Conservation (phyloP, 352 stramenopile genomes). For the Plasmopara muralis region DNA sequence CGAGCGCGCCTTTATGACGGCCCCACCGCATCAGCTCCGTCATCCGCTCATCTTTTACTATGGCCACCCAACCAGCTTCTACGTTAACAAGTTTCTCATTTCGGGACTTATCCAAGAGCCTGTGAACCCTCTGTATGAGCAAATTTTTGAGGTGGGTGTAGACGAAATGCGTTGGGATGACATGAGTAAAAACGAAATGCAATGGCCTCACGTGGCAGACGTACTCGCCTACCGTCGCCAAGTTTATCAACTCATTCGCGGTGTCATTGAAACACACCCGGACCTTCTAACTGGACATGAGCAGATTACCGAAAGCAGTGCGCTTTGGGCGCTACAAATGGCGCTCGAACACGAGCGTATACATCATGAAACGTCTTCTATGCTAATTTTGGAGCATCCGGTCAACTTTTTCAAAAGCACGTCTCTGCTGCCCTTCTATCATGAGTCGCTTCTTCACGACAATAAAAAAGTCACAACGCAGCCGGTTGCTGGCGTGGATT, state of each 20-base stretch:
- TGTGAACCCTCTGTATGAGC: conserved; percentile 92
- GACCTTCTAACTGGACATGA: conserved; percentile 68
- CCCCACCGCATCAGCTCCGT: conserved; percentile 89
- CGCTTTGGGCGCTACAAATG: conserved; percentile 94
- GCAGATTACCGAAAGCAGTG: conserved; percentile 74
- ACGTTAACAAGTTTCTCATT: conserved; percentile 96
- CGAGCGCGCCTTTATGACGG: conserved; percentile 85
- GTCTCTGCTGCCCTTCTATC: conserved; percentile 78
- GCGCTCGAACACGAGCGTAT: conserved; percentile 96
- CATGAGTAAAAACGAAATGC: conserved; percentile 95
- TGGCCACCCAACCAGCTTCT: conserved; percentile 93
- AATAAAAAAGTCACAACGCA: conserved; percentile 34
- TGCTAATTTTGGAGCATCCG: conserved; percentile 91
- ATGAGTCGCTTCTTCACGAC: conserved; percentile 32
- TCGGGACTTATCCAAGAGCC: conserved; percentile 82
- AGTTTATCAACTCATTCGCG: conserved; percentile 86
- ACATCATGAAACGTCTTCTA: conserved; percentile 95
- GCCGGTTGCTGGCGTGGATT: conserved; percentile 79
- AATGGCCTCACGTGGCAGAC: conserved; percentile 88
- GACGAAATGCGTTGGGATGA: conserved; percentile 99
- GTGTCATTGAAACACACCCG: conserved; percentile 85
- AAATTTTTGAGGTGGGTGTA: conserved; percentile 95
- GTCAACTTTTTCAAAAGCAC: conserved; percentile 85
- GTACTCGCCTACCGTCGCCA: conserved; percentile 89
- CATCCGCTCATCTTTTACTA: conserved; percentile 99